Percentiles rank a stretch among this genome's conserved stretches.
Conservation (phyloP, 208 protist species). For the Trypanosoma vivax region DNA sequence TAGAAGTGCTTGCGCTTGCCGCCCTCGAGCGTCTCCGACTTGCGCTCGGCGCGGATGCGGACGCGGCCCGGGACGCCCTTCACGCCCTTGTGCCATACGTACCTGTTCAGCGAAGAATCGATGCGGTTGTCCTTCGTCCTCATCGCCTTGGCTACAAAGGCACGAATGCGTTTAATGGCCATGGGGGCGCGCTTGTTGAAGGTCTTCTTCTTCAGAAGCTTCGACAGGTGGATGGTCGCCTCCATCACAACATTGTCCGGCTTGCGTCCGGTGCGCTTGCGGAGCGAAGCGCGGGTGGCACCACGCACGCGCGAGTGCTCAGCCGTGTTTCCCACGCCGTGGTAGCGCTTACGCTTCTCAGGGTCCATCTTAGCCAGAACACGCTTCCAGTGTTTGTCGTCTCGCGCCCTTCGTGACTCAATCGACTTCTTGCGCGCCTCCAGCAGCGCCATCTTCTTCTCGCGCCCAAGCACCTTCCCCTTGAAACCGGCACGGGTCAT, state of each 20-base stretch:
- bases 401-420: slow-evolving; percentile 72
- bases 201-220: slow-evolving; percentile 93
- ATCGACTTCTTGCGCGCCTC: slow-evolving; percentile 64
- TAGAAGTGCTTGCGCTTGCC: slow-evolving; percentile 87
- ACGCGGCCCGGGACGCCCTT: slow-evolving; percentile 92
- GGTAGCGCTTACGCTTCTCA: slow-evolving; percentile 80
- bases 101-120: slow-evolving; percentile 95
- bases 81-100: slow-evolving; percentile 95
- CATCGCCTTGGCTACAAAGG: slow-evolving; percentile 94
- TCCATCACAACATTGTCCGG: slow-evolving; percentile 89
- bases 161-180: slow-evolving; percentile 94
- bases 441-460: slow-evolving; percentile 71
- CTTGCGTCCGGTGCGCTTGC: slow-evolving; percentile 81
- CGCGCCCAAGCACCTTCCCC: slow-evolving; percentile 76
- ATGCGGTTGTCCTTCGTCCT: slow-evolving; percentile 97
- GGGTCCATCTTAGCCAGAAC: slow-evolving; percentile 82
- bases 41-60: slow-evolving; percentile 90
- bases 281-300: slow-evolving; percentile 70
- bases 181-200: slow-evolving; percentile 96
- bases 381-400: slow-evolving; percentile 87
- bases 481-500: slow-evolving; percentile 81
- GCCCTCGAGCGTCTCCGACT: slow-evolving; percentile 71
- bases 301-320: slow-evolving; percentile 82
- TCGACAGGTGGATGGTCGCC: slow-evolving; percentile 97
- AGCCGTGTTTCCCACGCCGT: slow-evolving; percentile 82